A percentile compares a stretch with the other conserved stretches of the same genome.
Evolutionary conservation across 163 green algal genomes (phyloP).

Genomic region (Scenedesmus sp.): DNA sequence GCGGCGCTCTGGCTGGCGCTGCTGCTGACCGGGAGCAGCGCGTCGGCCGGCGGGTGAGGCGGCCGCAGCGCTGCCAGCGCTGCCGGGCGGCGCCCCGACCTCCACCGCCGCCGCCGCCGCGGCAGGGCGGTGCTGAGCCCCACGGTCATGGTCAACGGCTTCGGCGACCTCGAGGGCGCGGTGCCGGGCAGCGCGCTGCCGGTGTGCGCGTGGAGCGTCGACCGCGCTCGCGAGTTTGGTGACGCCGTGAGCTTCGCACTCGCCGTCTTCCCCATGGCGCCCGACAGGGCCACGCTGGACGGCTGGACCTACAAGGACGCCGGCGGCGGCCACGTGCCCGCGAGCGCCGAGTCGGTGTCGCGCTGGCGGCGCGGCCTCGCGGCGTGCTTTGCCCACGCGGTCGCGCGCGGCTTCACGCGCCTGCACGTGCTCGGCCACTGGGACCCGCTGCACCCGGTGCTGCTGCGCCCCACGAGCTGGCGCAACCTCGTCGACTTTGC

Average conservation of each 20-base stretch:
- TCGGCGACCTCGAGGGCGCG: conserved; percentile 37
- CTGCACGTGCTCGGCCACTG: conserved; percentile 39
- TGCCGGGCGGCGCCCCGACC: too few species aligned
- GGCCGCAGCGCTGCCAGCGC: too few species aligned
- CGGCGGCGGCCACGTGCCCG: conserved; percentile 7
- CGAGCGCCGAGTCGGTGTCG: conserved; percentile 7
- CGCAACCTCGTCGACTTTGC: conserved; percentile 39
- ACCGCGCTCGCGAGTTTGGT: conserved; percentile 11
- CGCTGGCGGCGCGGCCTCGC: conserved; percentile 32
- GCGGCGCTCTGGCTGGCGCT: too few species aligned
- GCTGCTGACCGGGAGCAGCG: too few species aligned
- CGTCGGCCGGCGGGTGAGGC: too few species aligned
- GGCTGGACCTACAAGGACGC: conserved; percentile 38
- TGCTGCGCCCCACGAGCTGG: conserved; percentile 32
- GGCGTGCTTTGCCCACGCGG: conserved; percentile 35
- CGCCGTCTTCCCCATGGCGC: conserved; percentile 32
- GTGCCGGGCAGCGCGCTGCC: conserved; percentile 17
- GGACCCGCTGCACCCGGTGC: conserved; percentile 41
- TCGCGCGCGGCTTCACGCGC: not conserved
- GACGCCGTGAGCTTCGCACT: conserved; percentile 35
- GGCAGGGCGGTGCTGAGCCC: conserved; percentile 1
- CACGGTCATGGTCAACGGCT: conserved; percentile 47
- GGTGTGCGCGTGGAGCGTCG: conserved; percentile 29
- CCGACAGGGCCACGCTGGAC: conserved; percentile 7
- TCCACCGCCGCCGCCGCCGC: not conserved